phyloP scores from a whole-genome alignment of 1,284 basidiomycete genomes.

The Cystobasidium sp. region DNA sequence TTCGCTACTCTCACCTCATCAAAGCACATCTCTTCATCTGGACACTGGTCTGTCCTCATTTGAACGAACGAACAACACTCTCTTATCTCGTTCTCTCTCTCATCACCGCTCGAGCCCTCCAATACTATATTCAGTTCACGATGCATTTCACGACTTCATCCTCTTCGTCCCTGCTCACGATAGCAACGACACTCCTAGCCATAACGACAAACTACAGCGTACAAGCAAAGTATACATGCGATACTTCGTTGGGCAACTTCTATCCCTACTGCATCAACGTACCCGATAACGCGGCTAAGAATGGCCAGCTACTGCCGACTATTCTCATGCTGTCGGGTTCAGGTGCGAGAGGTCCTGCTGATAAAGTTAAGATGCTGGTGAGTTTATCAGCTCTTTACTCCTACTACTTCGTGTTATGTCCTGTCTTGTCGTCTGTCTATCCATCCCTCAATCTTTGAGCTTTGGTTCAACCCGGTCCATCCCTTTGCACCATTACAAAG shows the following conservation, averaged over 20 bases:
- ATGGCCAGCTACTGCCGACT: constrained; percentile 18
- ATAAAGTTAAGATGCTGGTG: constrained; percentile 32
- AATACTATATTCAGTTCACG: background rate
- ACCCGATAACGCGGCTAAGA: constrained; percentile 20
- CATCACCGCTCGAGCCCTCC: background rate
- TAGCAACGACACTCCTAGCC: background rate
- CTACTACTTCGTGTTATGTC: background rate
- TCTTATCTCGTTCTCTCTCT: background rate
- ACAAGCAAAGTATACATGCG: constrained; percentile 22
- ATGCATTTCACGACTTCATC: background rate
- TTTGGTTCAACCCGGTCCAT: too few species aligned
- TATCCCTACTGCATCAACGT: constrained; percentile 44
- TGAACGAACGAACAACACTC: background rate
- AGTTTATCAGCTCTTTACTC: constrained; percentile 5
- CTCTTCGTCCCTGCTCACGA: background rate
- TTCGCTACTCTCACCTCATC: background rate
- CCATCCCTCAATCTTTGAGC: too few species aligned
- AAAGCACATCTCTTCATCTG: background rate
- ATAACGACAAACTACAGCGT: background rate
- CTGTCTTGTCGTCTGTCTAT: too few species aligned
- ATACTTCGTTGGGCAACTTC: constrained; percentile 25
- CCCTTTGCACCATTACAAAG: background rate
- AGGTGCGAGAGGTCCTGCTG: constrained; percentile 35
- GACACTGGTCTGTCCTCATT: constrained; percentile 10
- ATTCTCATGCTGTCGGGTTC: constrained; percentile 40